Percentiles rank a stretch among this genome's conserved stretches.
These are phyloP conservation scores for Ophiostoma sp. DNA, from an alignment of 2,329 filamentous ascomycete genomes.

Conservation along the genomic window DNA sequence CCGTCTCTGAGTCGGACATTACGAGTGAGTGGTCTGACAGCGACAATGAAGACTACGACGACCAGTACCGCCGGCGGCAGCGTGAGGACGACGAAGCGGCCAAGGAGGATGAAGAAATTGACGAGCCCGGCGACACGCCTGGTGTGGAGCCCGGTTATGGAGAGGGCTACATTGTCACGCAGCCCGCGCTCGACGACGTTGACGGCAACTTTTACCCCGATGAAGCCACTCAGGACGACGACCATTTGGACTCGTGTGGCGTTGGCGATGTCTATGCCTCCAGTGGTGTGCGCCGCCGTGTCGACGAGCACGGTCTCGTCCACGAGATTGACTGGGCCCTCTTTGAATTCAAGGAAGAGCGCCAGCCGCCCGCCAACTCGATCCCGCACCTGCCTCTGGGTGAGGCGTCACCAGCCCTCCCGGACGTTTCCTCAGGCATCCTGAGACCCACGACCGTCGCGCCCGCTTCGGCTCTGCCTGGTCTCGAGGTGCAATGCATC, in stretches of 20 bases:
- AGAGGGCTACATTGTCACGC: conserved; percentile 78
- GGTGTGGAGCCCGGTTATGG: conserved; percentile 75
- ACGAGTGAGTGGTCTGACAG: conserved; percentile 54
- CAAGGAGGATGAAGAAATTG: conserved; percentile 48
- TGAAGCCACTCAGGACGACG: conserved; percentile 69
- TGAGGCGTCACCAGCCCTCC: conserved; percentile 17
- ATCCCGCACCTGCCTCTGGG: conserved; percentile 51
- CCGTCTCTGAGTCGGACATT: conserved; percentile 51
- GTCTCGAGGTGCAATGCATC: conserved; percentile 80
- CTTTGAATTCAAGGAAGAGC: conserved; percentile 72
- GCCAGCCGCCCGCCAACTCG: conserved; percentile 70
- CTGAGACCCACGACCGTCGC: conserved; percentile 60
- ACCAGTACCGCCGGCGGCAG: conserved; percentile 33
- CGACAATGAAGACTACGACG: conserved; percentile 52
- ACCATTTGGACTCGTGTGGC: conserved; percentile 78
- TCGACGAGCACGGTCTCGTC: conserved; percentile 65
- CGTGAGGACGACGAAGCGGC: conserved; percentile 46
- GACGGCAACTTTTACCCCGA: conserved; percentile 78
- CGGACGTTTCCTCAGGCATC: conserved; percentile 26
- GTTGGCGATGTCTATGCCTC: conserved; percentile 86
- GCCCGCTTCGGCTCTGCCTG: conserved; percentile 63
- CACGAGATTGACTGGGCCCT: conserved; percentile 97
- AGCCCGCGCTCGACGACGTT: conserved; percentile 87
- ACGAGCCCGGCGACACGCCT: conserved; percentile 71
- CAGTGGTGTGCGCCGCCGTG: conserved; percentile 79